phyloP scores from a whole-genome alignment of 345 rosid genomes.

The Eucalyptus caleyi region DNA sequence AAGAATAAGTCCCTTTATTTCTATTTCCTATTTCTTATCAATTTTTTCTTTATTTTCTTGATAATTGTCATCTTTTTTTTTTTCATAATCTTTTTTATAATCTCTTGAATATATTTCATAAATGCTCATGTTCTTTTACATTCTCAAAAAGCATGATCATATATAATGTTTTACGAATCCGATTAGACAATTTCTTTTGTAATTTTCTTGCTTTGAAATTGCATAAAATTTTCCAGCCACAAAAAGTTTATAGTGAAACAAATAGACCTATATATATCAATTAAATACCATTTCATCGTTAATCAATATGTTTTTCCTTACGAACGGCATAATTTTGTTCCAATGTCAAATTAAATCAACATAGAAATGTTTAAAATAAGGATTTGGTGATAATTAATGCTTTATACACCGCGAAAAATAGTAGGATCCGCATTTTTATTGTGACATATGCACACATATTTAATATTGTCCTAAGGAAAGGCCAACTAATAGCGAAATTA shows the following conservation, averaged over 20 bases:
- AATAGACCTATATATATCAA: not conserved
- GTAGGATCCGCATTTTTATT: not conserved
- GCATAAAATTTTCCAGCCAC: not conserved
- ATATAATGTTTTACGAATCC: not conserved
- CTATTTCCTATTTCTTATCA: not conserved
- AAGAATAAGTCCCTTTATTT: not conserved
- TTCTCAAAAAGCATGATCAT: not conserved
- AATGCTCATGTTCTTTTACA: not conserved
- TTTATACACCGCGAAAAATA: not conserved
- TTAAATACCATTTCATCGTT: not conserved
- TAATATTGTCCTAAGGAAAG: not conserved
- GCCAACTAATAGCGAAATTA: not conserved
- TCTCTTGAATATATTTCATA: not conserved
- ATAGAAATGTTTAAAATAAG: not conserved
- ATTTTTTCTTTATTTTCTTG: not conserved
- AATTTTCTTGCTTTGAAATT: not conserved
- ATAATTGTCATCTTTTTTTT: not conserved
- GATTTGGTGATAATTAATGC: not conserved
- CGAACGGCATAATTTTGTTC: not conserved
- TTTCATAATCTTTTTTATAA: not conserved
- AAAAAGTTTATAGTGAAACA: not conserved
- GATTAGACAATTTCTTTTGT: not conserved
- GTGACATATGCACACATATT: not conserved
- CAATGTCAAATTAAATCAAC: not conserved
- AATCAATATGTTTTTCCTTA: not conserved